These are phyloP conservation scores for Leptographium flavum DNA, from an alignment of 2,329 filamentous ascomycete species.

Conservation along the genomic window DNA sequence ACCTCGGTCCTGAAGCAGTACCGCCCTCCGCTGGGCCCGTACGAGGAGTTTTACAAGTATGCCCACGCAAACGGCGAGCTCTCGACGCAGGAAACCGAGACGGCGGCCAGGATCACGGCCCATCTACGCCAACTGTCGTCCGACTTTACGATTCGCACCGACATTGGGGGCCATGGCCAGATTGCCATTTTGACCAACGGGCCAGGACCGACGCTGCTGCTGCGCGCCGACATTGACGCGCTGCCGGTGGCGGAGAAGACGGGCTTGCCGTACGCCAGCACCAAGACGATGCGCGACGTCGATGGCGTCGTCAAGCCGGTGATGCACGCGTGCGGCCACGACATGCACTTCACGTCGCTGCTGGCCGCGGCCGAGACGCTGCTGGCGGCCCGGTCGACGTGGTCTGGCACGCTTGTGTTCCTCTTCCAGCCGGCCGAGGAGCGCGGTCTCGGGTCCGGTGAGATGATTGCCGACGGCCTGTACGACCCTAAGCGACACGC, in stretches of 20 bases:
- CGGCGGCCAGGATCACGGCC: no score
- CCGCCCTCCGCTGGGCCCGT: no score
- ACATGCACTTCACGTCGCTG: slow-evolving; percentile 46
- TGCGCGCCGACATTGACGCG: slow-evolving; percentile 49
- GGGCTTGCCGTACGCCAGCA: slow-evolving; percentile 39
- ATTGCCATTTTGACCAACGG: slow-evolving; percentile 43
- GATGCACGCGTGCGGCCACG: slow-evolving; percentile 52
- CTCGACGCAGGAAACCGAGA: no score
- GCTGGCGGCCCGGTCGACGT: slow-evolving; percentile 24
- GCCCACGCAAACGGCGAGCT: no score
- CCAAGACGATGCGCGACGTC: not conserved
- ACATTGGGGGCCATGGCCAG: slow-evolving; percentile 42
- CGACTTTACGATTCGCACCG: no score
- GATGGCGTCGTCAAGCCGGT: not conserved
- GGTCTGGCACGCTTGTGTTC: slow-evolving; percentile 49
- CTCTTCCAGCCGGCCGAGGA: slow-evolving; percentile 58
- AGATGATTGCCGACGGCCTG: slow-evolving; percentile 23
- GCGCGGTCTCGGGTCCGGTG: slow-evolving; percentile 39
- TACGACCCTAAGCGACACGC: no score
- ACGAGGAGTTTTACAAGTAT: no score
- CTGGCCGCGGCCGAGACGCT: slow-evolving; percentile 40
- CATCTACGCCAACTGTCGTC: no score
- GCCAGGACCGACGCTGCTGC: slow-evolving; percentile 35
- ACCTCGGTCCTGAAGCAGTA: no score
- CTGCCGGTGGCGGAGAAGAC: slow-evolving; percentile 43